Base-by-base conservation (phyloP, 805 yeast species). In the Dipodascus geniculatus region DNA sequence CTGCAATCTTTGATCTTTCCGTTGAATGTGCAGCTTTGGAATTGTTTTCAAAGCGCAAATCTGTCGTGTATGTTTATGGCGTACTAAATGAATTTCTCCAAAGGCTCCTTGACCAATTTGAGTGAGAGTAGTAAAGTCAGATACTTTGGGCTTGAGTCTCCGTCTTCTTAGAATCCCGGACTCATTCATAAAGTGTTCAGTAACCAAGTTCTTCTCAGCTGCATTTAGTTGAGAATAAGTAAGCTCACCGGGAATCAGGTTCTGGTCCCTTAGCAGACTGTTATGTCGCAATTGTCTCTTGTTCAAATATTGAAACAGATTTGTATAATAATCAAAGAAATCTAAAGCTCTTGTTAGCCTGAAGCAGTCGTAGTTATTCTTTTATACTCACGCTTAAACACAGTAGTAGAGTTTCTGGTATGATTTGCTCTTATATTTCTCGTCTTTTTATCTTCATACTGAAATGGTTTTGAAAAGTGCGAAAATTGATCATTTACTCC, bases 51-150 rank as follows among this genome's bases (percentile, higher is more conserved):
- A 74, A 1, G 99, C 99, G 70, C 96, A 91, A 49, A 93, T 85
- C 69, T 93, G 99, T 58, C 82, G 81, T 1, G 98, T 89, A 64
- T 93, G 99, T 60, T 82, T 83, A 74, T 93, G 93, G 60, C 90
- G 79, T 1, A 99, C 97, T 57, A 93, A 72, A 63, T 87, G 93
- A n/a, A 93, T 99, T 70, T 93, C 96, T 22, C 99, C 99, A 65
- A 93, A 93, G 2, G 99, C 99, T 65, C 99, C 99, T 73, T 93
- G 99, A 14, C 99, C 99, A 31, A 93, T 97, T 72, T 93, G 99
- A 1, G 99, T 93, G 60, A 93, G 84, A 74, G 91, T 87, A 65
- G 89, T 95, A 66, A 93, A 93, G 68, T 93, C 99, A 61, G 89
- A 90, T 65, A 89, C 91, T 66, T 85, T 87, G 38, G 97, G 96